Evolutionary conservation across 176 grass and related monocot genomes (phyloP).

Genomic region (Stipa capillata): DNA sequence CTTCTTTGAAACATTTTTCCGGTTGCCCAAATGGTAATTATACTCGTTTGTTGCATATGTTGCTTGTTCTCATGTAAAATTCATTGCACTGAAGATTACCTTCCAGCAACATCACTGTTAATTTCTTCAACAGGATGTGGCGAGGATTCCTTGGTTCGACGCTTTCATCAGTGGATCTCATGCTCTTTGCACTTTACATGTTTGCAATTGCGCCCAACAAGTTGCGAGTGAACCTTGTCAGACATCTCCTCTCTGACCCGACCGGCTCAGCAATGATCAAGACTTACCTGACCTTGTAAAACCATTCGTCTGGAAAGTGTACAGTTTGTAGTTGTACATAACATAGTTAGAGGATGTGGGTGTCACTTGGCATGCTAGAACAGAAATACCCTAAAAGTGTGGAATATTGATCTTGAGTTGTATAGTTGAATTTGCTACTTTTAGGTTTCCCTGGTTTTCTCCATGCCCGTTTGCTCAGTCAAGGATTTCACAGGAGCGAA

Average conservation of each 20-base stretch:
- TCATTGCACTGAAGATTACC: background rate
- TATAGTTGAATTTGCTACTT: background rate
- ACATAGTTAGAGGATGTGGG: slow-evolving; percentile 6
- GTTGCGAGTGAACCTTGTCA: slow-evolving; percentile 81
- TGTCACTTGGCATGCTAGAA: background rate
- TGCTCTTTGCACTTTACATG: slow-evolving; percentile 96
- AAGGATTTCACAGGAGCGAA: background rate
- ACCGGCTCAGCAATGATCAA: slow-evolving; percentile 73
- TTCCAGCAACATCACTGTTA: background rate
- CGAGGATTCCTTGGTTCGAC: slow-evolving; percentile 88
- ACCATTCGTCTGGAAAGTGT: slow-evolving; percentile 16
- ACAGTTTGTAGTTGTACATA: slow-evolving; percentile 75
- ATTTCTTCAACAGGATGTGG: slow-evolving; percentile 80
- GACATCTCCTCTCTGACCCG: slow-evolving; percentile 76
- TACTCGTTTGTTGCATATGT: background rate
- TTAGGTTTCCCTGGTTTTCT: slow-evolving; percentile 5
- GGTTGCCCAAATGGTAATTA: slow-evolving; percentile 77
- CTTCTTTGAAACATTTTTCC: slow-evolving; percentile 87
- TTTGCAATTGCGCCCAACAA: slow-evolving; percentile 78
- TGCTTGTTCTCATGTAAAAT: background rate
- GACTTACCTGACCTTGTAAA: slow-evolving; percentile 75
- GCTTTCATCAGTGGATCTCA: slow-evolving; percentile 77
- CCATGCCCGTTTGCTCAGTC: background rate
- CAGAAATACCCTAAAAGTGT: background rate
- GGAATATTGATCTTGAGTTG: background rate